Evolutionary conservation across 345 rosid genomes (phyloP).

Genomic region (Brassica cretica): DNA sequence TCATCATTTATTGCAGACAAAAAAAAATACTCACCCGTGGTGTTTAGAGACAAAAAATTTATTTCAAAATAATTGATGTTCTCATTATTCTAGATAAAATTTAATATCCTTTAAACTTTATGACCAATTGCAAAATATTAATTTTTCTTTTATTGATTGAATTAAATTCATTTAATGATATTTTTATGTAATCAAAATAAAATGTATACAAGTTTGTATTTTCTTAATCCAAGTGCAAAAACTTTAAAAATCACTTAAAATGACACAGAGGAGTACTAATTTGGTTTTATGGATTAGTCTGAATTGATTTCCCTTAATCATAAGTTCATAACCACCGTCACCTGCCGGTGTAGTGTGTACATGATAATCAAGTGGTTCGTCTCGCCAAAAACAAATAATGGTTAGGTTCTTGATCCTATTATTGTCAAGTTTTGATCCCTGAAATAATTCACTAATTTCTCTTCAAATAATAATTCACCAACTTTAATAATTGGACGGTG

Average conservation of each 20-base stretch:
- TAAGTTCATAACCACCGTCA: not conserved
- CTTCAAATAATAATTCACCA: conserved; percentile 8
- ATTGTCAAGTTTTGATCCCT: conserved; percentile 7
- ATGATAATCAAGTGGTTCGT: conserved; percentile 1
- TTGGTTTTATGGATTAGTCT: not conserved
- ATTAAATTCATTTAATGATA: no score
- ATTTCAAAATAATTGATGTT: no score
- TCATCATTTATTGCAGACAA: not conserved
- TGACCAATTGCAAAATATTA: no score
- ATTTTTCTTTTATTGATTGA: no score
- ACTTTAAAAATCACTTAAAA: no score
- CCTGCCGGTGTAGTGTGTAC: not conserved
- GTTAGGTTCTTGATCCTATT: conserved; percentile 10
- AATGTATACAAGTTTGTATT: no score
- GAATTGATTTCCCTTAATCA: not conserved
- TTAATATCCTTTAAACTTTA: no score
- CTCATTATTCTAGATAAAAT: no score
- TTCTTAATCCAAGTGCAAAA: no score
- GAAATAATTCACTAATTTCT: not conserved
- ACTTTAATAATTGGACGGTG: conserved; percentile 16
- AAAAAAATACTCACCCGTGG: not conserved
- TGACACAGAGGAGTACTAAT: not conserved
- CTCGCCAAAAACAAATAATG: not conserved
- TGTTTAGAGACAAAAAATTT: no score
- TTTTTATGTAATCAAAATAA: no score